Conservation (phyloP, 495 filamentous ascomycete genomes). For the Trichoderma asperelloides region DNA sequence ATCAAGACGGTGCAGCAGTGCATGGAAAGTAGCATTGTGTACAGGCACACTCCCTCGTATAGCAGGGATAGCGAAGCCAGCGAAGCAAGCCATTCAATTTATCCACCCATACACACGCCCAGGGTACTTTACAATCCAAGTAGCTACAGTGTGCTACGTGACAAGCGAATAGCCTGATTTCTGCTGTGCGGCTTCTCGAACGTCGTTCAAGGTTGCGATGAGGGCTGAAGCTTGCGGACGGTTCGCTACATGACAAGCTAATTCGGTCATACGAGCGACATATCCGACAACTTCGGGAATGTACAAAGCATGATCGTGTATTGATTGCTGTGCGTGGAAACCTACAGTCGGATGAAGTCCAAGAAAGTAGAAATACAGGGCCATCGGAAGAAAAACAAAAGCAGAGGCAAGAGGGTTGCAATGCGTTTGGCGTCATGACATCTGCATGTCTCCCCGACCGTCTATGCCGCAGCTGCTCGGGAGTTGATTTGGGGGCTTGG, state of each 20-base stretch:
- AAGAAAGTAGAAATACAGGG: neutral
- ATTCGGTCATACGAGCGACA: neutral
- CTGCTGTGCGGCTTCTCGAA: constrained; percentile 1
- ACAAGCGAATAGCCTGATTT: neutral
- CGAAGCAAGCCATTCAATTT: neutral
- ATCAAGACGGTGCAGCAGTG: neutral
- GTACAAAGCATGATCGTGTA: no score
- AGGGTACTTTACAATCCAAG: neutral
- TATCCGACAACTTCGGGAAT: neutral
- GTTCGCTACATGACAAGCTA: neutral
- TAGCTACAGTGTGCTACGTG: neutral
- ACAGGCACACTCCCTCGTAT: neutral
- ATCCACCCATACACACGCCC: neutral
- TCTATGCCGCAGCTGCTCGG: neutral
- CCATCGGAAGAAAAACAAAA: neutral
- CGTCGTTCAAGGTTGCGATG: neutral
- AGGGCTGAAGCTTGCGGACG: neutral
- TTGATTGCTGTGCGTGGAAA: neutral
- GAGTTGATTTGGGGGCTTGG: neutral
- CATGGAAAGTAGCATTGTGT: neutral
- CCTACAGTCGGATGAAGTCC: neutral
- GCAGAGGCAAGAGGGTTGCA: neutral
- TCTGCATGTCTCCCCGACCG: neutral
- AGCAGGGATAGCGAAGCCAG: neutral
- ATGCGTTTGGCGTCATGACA: neutral